Percentiles rank a stretch among this genome's conserved stretches.
phyloP scores from a whole-genome alignment of 202 grass and related monocot species.

The Schoenoplectus tabernaemontani region DNA sequence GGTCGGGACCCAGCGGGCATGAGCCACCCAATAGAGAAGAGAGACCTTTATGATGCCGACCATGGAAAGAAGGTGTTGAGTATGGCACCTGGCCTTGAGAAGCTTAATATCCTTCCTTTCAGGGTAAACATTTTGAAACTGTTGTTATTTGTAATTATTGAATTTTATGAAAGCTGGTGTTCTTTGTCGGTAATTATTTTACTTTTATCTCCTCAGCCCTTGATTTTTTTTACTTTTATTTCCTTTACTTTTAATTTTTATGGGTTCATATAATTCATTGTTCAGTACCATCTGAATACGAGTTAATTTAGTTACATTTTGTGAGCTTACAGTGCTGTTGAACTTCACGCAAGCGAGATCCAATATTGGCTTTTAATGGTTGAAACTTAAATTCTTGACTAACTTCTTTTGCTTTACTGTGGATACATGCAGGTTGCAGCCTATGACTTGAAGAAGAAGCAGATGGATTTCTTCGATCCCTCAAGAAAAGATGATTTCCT shows the following conservation, averaged over 20 bases:
- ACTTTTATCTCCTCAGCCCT: background rate
- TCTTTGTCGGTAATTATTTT: background rate
- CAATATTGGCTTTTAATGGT: background rate
- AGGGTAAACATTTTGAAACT: constrained; percentile 42
- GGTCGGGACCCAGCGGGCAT: constrained; percentile 97
- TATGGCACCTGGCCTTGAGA: constrained; percentile 95
- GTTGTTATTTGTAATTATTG: too few species aligned
- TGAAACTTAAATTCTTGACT: background rate
- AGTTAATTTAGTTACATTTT: background rate
- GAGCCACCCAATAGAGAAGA: constrained; percentile 65
- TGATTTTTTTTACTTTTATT: too few species aligned
- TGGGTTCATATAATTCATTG: background rate
- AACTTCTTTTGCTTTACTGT: background rate
- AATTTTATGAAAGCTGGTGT: background rate
- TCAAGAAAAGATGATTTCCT: constrained; percentile 91
- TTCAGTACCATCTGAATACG: background rate
- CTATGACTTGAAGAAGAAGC: constrained; percentile 74
- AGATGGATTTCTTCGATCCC: constrained; percentile 97
- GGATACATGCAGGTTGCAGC: constrained; percentile 64
- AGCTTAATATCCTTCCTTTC: constrained; percentile 96
- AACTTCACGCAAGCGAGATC: background rate
- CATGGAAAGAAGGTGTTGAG: constrained; percentile 95
- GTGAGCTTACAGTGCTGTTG: background rate
- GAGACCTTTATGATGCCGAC: constrained; percentile 95
- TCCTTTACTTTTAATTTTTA: too few species aligned